Evolutionary conservation across 345 rosid genomes (phyloP).

Genomic region (Brassica rapa): DNA sequence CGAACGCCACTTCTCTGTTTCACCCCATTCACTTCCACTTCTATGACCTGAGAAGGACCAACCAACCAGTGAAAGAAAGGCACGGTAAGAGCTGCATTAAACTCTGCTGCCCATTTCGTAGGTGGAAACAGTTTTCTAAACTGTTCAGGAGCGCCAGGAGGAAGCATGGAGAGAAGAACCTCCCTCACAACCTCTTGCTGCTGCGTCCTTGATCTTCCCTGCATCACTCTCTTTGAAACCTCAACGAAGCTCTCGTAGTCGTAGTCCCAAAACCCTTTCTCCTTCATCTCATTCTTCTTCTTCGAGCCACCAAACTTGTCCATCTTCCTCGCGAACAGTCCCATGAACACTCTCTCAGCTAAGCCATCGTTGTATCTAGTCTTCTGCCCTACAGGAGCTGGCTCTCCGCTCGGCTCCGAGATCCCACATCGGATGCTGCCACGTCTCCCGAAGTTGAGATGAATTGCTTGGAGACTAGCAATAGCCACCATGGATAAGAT

Average conservation of each 20-base stretch:
- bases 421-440: slow-evolving; percentile 55
- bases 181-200: slow-evolving; percentile 90
- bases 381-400: slow-evolving; percentile 89
- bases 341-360: slow-evolving; percentile 80
- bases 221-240: slow-evolving; percentile 82
- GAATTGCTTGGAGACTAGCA: slow-evolving; percentile 50
- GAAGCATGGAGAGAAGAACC: slow-evolving; percentile 91
- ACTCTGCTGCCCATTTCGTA: slow-evolving; percentile 93
- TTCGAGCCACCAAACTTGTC: slow-evolving; percentile 67
- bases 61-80: slow-evolving; percentile 97
- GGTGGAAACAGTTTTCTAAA: slow-evolving; percentile 89
- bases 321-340: slow-evolving; percentile 84
- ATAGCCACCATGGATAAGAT: slow-evolving; percentile 58
- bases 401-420: slow-evolving; percentile 77
- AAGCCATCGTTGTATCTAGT: slow-evolving; percentile 77
- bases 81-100: slow-evolving; percentile 89
- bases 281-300: slow-evolving; percentile 34
- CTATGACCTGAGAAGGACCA: slow-evolving; percentile 92
- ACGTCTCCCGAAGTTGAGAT: slow-evolving; percentile 29
- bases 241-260: slow-evolving; percentile 86
- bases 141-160: slow-evolving; percentile 96
- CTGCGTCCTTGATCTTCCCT: slow-evolving; percentile 67
- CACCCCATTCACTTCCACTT: slow-evolving; percentile 82
- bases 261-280: slow-evolving; percentile 56
- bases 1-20: slow-evolving; percentile 93